Base-by-base conservation (phyloP, 2,329 filamentous ascomycete genomes). In the Aspergillus melleus region DNA sequence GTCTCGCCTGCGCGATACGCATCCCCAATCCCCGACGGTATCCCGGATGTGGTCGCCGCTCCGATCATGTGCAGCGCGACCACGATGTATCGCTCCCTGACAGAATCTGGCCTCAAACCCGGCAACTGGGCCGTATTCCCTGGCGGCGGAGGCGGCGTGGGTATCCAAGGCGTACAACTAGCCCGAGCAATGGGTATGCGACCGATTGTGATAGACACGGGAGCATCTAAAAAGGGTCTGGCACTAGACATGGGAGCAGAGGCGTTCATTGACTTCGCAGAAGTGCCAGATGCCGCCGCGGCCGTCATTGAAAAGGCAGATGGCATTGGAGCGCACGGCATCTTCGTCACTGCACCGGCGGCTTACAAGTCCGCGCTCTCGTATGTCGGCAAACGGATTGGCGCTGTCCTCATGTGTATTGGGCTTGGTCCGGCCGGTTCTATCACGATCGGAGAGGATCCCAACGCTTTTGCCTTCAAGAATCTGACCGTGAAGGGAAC, bases 61-160 rank as follows among this genome's bases (percentile, higher is more conserved):
- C 85, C 85, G 0, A 81, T 87, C 59, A 86, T 87, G 83, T 88
- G 85, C 72, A 80, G 76, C 49, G 83, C 82, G 0, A 81, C 79
- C 6, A 87, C 86, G 1, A 83, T 86, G 61, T 85, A 87, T 69
- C 79, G 82, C 2, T 82, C 84, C 2, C 74, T 88, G 53, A 77
- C 81, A 12, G 81, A 84, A 46, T 82, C 81, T 0, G 77, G 75
- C 1, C 72, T 86, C 4, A 75, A 74, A 58, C 74, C 83, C 0
- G 82, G 83, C 10, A 75, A 85, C 53, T 86, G 81, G 81, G 81
- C 82, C 1, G 69, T 71, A 1, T 72, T 72, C 29, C 69, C 70
- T 0, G 71, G 70, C 3, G 68, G 81, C 0, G 84, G 84, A 9
- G 82, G 82, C 42, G 84, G 81, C 16, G 81, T 86, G 3, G 84